Base-by-base conservation (phyloP, 495 filamentous ascomycete species). In the Amphirosellinia nigrospora region DNA sequence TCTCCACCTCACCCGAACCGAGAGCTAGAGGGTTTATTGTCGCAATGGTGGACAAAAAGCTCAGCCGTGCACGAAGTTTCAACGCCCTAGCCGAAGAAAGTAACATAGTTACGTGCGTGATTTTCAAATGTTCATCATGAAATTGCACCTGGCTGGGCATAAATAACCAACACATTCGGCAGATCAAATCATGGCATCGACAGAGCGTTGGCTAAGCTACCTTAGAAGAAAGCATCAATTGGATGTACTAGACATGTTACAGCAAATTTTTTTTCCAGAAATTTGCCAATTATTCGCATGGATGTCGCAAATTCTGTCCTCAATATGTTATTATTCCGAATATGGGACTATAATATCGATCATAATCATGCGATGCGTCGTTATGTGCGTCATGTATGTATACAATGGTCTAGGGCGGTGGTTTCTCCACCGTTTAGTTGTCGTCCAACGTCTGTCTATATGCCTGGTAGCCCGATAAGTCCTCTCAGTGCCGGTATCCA, bases 381-480 rank as follows among this genome's bases (percentile, higher is more conserved):
- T 64, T 21, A 45, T 10, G 30, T n/a, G 62, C 32, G 28, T 45
- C 43, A 64, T 36, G 45, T 36, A 36, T 64, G 28, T 15, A 64
- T 52, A 52, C n/a, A 41, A 39, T 61, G 11, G 21, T 23, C 11
- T 39, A 61, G n/a, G n/a, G n/a, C n/a, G n/a, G 19, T 39, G 36
- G 15, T 41, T 26, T 61, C 13, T 23, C 30, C 30, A n/a, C 43
- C 26, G 1, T 3, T 64, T 28, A 15, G 26, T n/a, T 23, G 26
- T n/a, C 48, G 48, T 34, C 62, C 60, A 16, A 58, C 28, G 9
- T 58, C 64, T 36, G 9, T 58, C 64, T 69, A 78, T 76, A 94
- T 84, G 11, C 93, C 94, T 0, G 94, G 94, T 75, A 94, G 78
- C 0, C 94, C 94, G 59, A 96, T 77, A 21, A 95, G 70, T 34